These are phyloP conservation scores for Artemisia tridentata DNA, from an alignment of 129 eudicot genomes.

Conservation along the genomic window DNA sequence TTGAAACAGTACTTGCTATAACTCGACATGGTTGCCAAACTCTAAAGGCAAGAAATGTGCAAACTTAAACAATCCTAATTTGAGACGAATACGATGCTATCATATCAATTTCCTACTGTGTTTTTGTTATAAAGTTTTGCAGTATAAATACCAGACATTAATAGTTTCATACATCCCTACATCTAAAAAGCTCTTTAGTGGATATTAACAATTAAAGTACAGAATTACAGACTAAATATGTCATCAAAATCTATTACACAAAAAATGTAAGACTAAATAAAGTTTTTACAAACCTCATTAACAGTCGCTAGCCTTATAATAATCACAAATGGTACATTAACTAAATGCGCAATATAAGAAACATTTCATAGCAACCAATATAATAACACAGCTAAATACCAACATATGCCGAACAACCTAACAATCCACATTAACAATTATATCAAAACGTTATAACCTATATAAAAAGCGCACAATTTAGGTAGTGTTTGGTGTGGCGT, in stretches of 20 bases:
- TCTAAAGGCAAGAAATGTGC: background rate
- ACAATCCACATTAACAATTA: conserved; percentile 1
- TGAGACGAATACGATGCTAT: background rate
- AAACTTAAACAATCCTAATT: conserved; percentile 1
- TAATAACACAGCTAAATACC: conserved; percentile 3
- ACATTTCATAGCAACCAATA: background rate
- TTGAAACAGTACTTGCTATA: background rate
- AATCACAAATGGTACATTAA: conserved; percentile 1
- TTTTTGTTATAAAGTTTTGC: no score
- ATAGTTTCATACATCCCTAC: no score
- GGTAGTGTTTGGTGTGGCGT: no score
- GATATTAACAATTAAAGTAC: no score
- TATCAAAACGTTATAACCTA: conserved; percentile 10
- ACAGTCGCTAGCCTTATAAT: no score
- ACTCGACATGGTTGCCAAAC: conserved; percentile 2
- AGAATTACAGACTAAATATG: no score
- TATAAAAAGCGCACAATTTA: background rate
- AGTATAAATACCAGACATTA: background rate
- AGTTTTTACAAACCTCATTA: no score
- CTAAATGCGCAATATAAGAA: background rate
- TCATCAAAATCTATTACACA: no score
- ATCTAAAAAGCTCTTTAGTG: no score
- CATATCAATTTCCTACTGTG: no score
- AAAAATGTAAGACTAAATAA: no score
- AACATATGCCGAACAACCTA: conserved; percentile 1